A percentile compares a stretch with the other conserved stretches of the same genome.
Evolutionary conservation across 192 early-diverging fungal species (phyloP).

Genomic region (Backusella parvicylindrica): DNA sequence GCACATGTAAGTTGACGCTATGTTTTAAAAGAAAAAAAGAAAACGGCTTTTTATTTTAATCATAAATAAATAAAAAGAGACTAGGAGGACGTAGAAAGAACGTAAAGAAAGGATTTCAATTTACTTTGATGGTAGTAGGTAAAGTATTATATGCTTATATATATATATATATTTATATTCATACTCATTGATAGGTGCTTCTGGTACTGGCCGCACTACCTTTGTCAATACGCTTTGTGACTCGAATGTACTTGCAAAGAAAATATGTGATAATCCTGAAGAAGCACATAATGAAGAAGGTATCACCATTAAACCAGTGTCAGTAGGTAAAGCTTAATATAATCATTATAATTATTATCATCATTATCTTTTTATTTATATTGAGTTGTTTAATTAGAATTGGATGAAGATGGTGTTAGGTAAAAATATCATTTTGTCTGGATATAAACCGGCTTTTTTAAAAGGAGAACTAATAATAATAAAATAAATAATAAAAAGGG

Average conservation of each 20-base stretch:
- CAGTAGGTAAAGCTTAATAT: slow-evolving; percentile 61
- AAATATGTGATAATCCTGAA: slow-evolving; percentile 62
- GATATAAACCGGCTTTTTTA: neutral
- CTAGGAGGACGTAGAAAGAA: slow-evolving; percentile 81
- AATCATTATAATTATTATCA: neutral
- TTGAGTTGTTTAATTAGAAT: slow-evolving; percentile 45
- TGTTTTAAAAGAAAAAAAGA: neutral
- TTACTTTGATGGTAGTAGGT: slow-evolving; percentile 97
- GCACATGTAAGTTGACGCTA: slow-evolving; percentile 17
- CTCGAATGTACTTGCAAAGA: slow-evolving; percentile 64
- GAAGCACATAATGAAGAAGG: slow-evolving; percentile 83
- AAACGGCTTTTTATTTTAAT: neutral
- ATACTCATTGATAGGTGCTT: slow-evolving; percentile 57
- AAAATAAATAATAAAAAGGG: neutral
- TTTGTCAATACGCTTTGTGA: slow-evolving; percentile 99
- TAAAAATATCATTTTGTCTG: slow-evolving; percentile 8
- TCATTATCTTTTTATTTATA: neutral
- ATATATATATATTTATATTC: neutral
- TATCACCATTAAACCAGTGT: slow-evolving; percentile 84
- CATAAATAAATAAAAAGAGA: slow-evolving; percentile 44
- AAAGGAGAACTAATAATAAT: neutral
- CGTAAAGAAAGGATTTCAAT: slow-evolving; percentile 93
- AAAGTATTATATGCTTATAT: slow-evolving; percentile 21
- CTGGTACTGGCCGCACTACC: slow-evolving; percentile 97
- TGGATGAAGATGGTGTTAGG: slow-evolving; percentile 98